Evolutionary conservation across 192 early-diverging fungal species (phyloP).

Genomic region (Coemansia sp.): DNA sequence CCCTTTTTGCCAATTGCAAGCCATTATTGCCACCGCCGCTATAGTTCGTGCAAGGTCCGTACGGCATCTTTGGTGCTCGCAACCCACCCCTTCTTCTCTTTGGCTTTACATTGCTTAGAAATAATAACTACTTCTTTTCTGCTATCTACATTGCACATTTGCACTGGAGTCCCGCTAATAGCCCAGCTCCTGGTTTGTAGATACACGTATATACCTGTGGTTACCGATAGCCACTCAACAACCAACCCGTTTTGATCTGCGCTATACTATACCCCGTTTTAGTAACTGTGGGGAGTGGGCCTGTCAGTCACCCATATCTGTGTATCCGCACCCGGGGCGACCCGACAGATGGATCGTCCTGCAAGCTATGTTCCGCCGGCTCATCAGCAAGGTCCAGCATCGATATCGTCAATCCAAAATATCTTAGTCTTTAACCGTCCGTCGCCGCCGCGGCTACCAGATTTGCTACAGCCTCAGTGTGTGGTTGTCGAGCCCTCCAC

Average conservation of each 20-base stretch:
- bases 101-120: not conserved
- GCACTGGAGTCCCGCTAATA: not conserved
- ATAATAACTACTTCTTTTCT: slow-evolving; percentile 1
- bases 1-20: slow-evolving; percentile 8
- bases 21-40: slow-evolving; percentile 12
- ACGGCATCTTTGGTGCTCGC: not conserved
- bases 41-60: not conserved
- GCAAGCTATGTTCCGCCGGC: slow-evolving; percentile 15
- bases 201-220: not conserved
- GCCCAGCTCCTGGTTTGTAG: not conserved
- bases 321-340: not conserved
- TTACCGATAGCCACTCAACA: not conserved
- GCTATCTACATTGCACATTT: slow-evolving; percentile 4
- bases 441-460: slow-evolving; percentile 2
- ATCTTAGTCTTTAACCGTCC: slow-evolving; percentile 15
- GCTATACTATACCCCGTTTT: not conserved
- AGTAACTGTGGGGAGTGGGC: not conserved
- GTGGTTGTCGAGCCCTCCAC: slow-evolving; percentile 6
- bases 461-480: not conserved
- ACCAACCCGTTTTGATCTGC: not conserved
- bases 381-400: slow-evolving; percentile 23
- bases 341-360: slow-evolving; percentile 33
- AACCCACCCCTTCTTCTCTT: slow-evolving; percentile 1
- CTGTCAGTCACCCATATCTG: slow-evolving; percentile 1
- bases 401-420: slow-evolving; percentile 24